Base-by-base conservation (phyloP, 2,329 filamentous ascomycete genomes). In the Claviceps purpurea region DNA sequence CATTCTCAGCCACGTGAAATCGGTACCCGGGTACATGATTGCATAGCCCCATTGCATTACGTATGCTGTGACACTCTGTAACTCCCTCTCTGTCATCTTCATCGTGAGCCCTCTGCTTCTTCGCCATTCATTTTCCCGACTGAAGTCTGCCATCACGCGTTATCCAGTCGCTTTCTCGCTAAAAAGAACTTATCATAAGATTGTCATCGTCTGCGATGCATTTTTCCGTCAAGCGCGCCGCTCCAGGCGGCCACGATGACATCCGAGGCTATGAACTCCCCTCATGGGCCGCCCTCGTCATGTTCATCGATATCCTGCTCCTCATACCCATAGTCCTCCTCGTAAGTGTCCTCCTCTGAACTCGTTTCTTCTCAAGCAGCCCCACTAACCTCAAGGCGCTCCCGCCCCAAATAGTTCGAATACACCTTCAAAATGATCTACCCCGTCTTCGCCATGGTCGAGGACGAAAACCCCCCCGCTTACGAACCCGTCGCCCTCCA, bases 371-470 rank as follows among this genome's bases (percentile, higher is more conserved):
- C 2, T 20, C 26, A 11, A 8, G 4, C 0, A 8, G 1, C 20
- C 4, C 18, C 11, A 14, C 13, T 43, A 34, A 34, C 3, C 30
- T 34, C 30, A 34, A 34, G 30, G 30, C 4, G 30, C 30, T 3
- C 30, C 10, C 30, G 11, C 30, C 30, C 30, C 10, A 34, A 34
- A 34, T 34, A 79, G 75, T 57, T 73, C 55, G 59, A 63, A 52
- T 81, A 81, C 66, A 76, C 76, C 10, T 62, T 81, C 49, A 62
- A 68, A 50, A 64, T 66, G 52, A 61, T 81, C 59, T 77, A 73
- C 61, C 72, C 76, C 45, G 71, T 74, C 51, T 71, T 81, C 55
- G 75, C 77, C 63, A 78, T 79, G 56, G 65, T 81, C 58, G 78
- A 81, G 60, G 75, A 81, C 65, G 76, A 78, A 50, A 72, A 72